phyloP scores from a whole-genome alignment of 208 protist genomes.

The Borovskyia barvae region DNA sequence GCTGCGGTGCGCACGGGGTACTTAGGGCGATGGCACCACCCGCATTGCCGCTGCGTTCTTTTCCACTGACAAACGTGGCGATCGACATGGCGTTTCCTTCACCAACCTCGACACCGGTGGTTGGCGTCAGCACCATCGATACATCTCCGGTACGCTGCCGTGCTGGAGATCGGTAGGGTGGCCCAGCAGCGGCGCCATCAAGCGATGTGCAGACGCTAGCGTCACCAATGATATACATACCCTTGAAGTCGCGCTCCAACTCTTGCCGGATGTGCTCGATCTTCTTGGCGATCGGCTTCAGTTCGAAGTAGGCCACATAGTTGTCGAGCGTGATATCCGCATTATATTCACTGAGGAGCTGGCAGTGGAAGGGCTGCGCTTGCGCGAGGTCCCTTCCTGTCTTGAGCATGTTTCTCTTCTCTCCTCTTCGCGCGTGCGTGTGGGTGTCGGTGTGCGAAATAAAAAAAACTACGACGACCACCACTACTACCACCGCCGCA shows the following conservation, averaged over 20 bases:
- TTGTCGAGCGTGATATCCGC: slow-evolving; percentile 80
- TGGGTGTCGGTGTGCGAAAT: no score
- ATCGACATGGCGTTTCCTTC: neutral
- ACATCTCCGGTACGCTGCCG: neutral
- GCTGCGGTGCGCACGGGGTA: slow-evolving; percentile 19
- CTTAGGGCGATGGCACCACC: slow-evolving; percentile 14
- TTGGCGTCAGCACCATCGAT: slow-evolving; percentile 18
- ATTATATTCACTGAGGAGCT: slow-evolving; percentile 84
- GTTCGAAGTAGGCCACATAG: slow-evolving; percentile 79
- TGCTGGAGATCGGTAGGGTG: neutral
- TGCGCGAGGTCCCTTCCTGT: slow-evolving; percentile 69
- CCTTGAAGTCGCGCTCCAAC: slow-evolving; percentile 19
- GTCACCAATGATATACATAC: neutral
- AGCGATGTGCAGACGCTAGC: neutral
- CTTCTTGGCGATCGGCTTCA: slow-evolving; percentile 76
- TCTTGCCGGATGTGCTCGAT: slow-evolving; percentile 51
- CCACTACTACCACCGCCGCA: no score
- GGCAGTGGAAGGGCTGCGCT: slow-evolving; percentile 77
- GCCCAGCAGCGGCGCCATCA: neutral
- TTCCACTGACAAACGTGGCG: neutral
- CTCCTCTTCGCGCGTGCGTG: neutral
- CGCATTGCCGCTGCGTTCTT: neutral
- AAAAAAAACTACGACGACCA: no score
- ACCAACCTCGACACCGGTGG: neutral
- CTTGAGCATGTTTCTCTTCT: slow-evolving; percentile 35